Conservation (phyloP, 2,329 filamentous ascomycete genomes). For the Cordyceps tenuipes region DNA sequence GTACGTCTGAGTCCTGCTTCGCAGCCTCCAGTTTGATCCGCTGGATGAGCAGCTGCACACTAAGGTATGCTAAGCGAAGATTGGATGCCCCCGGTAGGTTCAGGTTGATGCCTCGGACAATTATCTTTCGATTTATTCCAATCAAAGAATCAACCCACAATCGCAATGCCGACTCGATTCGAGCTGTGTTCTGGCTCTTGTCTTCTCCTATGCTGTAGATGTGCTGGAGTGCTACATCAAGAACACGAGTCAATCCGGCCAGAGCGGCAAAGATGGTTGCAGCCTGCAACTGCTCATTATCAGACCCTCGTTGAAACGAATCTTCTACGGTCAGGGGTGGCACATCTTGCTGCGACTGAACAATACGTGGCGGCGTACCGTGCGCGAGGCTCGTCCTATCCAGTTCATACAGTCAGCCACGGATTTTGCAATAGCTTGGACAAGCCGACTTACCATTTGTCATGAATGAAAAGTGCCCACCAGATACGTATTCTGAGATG, state of each 20-base stretch:
- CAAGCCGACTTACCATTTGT: constrained; percentile 38
- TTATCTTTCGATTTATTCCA: constrained; percentile 29
- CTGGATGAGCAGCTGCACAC: constrained; percentile 36
- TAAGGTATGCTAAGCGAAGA: constrained; percentile 42
- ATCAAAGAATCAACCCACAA: constrained; percentile 37
- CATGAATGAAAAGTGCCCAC: constrained; percentile 47
- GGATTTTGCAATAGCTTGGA: too few species aligned
- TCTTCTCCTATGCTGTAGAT: constrained; percentile 28
- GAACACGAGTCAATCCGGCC: constrained; percentile 33
- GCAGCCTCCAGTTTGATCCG: constrained; percentile 38
- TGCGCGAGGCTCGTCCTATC: constrained; percentile 43
- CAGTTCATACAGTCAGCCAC: not conserved
- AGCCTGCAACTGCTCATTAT: constrained; percentile 17
- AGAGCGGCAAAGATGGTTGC: constrained; percentile 37
- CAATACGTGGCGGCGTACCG: constrained; percentile 43
- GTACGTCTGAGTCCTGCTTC: constrained; percentile 19
- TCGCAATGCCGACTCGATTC: constrained; percentile 31
- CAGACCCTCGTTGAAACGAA: constrained; percentile 20
- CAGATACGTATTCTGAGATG: constrained; percentile 43
- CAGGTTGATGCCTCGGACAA: constrained; percentile 34
- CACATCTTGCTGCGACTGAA: constrained; percentile 38
- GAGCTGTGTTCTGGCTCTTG: constrained; percentile 18
- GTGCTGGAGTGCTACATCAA: constrained; percentile 24
- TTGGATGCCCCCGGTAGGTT: constrained; percentile 39
- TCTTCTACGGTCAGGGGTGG: constrained; percentile 32